Evolutionary conservation across 2,329 filamentous ascomycete species (phyloP).

Genomic region (Sodiomyces alkalinus): DNA sequence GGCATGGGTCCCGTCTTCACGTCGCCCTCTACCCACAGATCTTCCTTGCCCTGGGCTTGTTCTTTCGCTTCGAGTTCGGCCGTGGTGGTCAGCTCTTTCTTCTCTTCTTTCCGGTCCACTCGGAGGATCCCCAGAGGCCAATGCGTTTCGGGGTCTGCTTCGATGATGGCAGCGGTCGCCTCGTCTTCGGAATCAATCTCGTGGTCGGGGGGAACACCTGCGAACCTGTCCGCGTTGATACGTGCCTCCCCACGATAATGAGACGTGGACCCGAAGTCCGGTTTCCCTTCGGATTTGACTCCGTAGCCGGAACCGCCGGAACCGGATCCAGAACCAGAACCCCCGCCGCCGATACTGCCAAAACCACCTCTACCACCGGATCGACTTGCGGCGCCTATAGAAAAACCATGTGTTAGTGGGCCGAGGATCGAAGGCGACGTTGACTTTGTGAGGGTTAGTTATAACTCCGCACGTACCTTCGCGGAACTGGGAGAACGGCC

Average conservation of each 20-base stretch:
- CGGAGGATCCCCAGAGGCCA: slow-evolving; percentile 43
- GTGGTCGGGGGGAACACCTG: slow-evolving; percentile 20
- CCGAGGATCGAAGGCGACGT: too few relatives aligned
- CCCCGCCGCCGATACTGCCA: slow-evolving; percentile 12
- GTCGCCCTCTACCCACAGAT: slow-evolving; percentile 27
- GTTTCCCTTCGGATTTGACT: slow-evolving; percentile 20
- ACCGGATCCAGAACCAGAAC: slow-evolving; percentile 12
- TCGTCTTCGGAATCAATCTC: slow-evolving; percentile 9
- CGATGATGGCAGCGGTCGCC: slow-evolving; percentile 10
- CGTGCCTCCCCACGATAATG: slow-evolving; percentile 23
- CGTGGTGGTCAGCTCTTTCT: slow-evolving; percentile 38
- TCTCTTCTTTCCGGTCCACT: slow-evolving; percentile 36
- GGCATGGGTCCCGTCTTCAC: slow-evolving; percentile 13
- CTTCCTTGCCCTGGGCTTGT: slow-evolving; percentile 28
- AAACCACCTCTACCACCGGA: slow-evolving; percentile 9
- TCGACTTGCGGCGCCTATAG: slow-evolving; percentile 7
- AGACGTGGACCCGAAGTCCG: slow-evolving; percentile 21
- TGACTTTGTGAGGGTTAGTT: too few relatives aligned
- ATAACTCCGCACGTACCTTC: slow-evolving; percentile 3
- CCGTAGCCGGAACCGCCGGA: slow-evolving; percentile 12
- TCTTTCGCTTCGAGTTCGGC: slow-evolving; percentile 41
- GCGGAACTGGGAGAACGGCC: slow-evolving; percentile 19
- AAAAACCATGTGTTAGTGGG: too few relatives aligned
- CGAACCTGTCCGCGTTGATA: slow-evolving; percentile 42
- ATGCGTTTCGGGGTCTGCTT: slow-evolving; percentile 10